Conservation (phyloP, 2,329 filamentous ascomycete species). For the Neopestalotiopsis sp. region DNA sequence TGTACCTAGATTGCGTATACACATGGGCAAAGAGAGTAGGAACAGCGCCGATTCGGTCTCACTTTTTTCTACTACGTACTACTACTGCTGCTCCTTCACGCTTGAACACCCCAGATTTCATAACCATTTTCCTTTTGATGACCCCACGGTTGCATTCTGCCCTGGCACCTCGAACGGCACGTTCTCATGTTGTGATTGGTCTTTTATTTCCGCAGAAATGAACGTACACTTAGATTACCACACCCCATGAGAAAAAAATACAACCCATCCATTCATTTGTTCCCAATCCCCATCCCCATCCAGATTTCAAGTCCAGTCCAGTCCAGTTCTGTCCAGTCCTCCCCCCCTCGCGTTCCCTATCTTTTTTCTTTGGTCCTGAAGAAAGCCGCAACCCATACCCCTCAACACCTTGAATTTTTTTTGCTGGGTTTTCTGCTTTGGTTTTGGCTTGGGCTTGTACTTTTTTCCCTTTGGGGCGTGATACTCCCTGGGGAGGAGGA, state of each 20-base stretch:
- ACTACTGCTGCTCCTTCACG: neutral
- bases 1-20: neutral
- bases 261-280: neutral
- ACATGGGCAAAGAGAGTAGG: neutral
- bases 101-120: neutral
- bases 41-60: neutral
- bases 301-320: neutral
- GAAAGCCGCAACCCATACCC: neutral
- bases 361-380: neutral
- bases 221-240: neutral
- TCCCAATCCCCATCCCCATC: neutral
- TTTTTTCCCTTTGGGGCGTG: neutral
- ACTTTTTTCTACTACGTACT: no score
- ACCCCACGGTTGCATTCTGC: conserved; percentile 1
- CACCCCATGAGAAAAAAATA: neutral
- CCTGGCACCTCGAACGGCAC: conserved; percentile 1
- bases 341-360: neutral
- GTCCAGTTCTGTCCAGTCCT: no score
- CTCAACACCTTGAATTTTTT: neutral
- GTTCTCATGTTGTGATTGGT: neutral
- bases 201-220: neutral
- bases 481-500: neutral
- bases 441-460: no score
- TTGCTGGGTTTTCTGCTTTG: neutral
- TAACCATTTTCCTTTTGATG: neutral